These are phyloP conservation scores for Heterobasidion parviporum DNA, from an alignment of 1,284 basidiomycete genomes.

Conservation along the genomic window DNA sequence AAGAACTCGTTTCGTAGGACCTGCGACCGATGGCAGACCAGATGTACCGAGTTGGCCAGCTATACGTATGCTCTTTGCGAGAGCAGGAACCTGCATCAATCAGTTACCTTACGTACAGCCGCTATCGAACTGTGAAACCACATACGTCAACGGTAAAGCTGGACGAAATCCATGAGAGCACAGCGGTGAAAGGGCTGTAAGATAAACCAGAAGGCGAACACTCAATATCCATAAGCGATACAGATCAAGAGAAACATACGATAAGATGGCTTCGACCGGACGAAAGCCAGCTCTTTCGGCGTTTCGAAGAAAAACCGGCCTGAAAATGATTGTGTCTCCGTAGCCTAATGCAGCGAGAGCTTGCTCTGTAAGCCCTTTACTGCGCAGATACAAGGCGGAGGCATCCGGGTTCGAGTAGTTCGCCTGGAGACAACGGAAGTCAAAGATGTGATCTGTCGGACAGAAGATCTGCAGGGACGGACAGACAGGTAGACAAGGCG, in stretches of 20 bases:
- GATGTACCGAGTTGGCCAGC: conserved; percentile 37
- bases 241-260: conserved; percentile 21
- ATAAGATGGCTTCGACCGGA: conserved; percentile 29
- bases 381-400: conserved; percentile 45
- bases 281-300: conserved; percentile 22
- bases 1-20: conserved; percentile 24
- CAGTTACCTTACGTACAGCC: neutral
- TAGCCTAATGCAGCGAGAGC: conserved; percentile 60
- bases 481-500: conserved; percentile 67
- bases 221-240: neutral
- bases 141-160: conserved; percentile 38
- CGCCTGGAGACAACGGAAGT: conserved; percentile 26
- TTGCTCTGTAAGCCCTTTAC: conserved; percentile 70
- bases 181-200: conserved; percentile 21
- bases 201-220: neutral
- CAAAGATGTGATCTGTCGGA: neutral
- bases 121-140: conserved; percentile 4
- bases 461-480: conserved; percentile 12
- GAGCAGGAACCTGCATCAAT: conserved; percentile 26
- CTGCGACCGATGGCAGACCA: conserved; percentile 27
- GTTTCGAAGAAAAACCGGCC: conserved; percentile 46
- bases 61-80: conserved; percentile 33
- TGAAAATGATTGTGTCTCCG: conserved; percentile 58
- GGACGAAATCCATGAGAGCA: conserved; percentile 29
- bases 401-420: conserved; percentile 39